Base-by-base conservation (phyloP, 176 grass and related monocot genomes). In the Urochloa ruziziensis region DNA sequence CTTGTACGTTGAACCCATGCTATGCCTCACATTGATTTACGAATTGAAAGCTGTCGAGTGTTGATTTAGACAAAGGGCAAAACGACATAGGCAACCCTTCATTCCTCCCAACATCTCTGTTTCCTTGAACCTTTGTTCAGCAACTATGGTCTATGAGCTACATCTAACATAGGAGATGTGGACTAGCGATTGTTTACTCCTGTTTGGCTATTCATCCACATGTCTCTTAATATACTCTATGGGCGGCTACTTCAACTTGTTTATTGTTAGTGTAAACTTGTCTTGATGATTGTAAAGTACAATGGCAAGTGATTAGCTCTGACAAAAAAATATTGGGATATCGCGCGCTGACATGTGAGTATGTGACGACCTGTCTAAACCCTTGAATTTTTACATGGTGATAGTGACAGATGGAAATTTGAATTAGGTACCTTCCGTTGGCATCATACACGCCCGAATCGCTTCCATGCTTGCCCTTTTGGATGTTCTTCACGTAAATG, bases 391-490 rank as follows among this genome's bases (percentile, higher is more conserved):
- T 73, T 1, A 24, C 6, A 23, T 54, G 60, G 43, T 30, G 32
- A 64, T 66, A 35, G 71, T 59, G 42, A 80, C 18, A 65, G 23
- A 51, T 69, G 24, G 33, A 4, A 30, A 43, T 78, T 25, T 12
- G 23, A 67, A 47, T 36, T 57, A 28, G 5, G 21, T 93, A 93
- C 91, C 91, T 96, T 81, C 94, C 94, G 32, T 89, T 62, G 25
- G 63, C 59, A 15, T 96, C 91, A 23, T 96, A 96, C 52, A 89
- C 85, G 21, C 88, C 91, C 5, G 91, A 91, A 59, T 96, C 88
- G 67, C 94, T 96, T 27, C 91, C 90, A 54, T 96, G 94, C 60
- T 91, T 93, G 53, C 88, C 91, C 42, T 85, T 89, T 27, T 96
- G 76, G 35, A 96, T 96, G 86, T 93, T 89, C 60, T 85, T 87